These are phyloP conservation scores for Cicer cuneatum DNA, from an alignment of 306 rosid genomes.

Conservation along the genomic window DNA sequence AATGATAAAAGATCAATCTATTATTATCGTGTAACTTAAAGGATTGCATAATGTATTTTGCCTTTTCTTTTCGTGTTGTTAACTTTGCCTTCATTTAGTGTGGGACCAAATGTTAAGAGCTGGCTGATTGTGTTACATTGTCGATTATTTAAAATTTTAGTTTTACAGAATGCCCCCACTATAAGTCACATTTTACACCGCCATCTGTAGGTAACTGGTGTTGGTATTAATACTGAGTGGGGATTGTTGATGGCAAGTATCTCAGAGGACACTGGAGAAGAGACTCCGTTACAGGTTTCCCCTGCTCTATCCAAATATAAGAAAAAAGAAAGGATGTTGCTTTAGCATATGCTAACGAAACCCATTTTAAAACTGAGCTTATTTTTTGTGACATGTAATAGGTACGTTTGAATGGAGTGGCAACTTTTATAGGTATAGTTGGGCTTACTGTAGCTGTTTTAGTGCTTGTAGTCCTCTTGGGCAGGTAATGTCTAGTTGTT, in stretches of 20 bases:
- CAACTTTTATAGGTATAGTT: slow-evolving; percentile 93
- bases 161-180: slow-evolving; percentile 34
- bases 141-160: background rate
- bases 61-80: slow-evolving; percentile 3
- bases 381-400: slow-evolving; percentile 51
- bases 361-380: slow-evolving; percentile 32
- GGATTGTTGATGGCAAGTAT: slow-evolving; percentile 99
- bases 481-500: slow-evolving; percentile 61
- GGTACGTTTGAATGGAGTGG: slow-evolving; percentile 99
- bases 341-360: slow-evolving; percentile 20
- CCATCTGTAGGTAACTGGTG: slow-evolving; percentile 81
- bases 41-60: no score
- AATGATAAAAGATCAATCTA: no score
- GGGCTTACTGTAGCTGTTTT: slow-evolving; percentile 85
- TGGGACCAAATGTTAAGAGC: background rate
- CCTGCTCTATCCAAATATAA: slow-evolving; percentile 32
- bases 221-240: slow-evolving; percentile 99
- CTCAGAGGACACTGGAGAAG: slow-evolving; percentile 96
- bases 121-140: slow-evolving; percentile 18
- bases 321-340: slow-evolving; percentile 38
- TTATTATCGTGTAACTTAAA: no score
- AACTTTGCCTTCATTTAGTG: slow-evolving; percentile 5
- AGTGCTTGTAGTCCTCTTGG: slow-evolving; percentile 84
- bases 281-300: slow-evolving; percentile 94
- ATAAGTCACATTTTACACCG: slow-evolving; percentile 32